Evolutionary conservation across 2,329 filamentous ascomycete species (phyloP), one percentile per base, ranked within the genome.

Genomic region (Microthyrium microscopicum): DNA sequence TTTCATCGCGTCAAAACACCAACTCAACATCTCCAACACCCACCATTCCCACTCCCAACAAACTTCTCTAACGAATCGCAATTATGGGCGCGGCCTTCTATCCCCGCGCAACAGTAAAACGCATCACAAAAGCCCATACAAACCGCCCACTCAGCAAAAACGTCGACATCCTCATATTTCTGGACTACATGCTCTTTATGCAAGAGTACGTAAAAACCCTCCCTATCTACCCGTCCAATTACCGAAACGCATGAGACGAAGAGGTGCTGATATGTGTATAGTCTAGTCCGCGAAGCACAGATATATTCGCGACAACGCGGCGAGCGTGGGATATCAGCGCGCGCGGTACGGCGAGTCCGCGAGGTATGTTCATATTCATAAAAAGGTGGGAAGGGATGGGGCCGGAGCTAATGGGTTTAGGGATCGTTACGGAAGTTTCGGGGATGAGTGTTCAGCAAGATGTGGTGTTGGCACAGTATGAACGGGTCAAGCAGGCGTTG

Each of bases 41-140:
- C 9, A 25, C 9, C 22, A 9, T 9, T 9, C 22, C 9, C 22
- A 25, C 16, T 8, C 16, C 29, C 22, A 32, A 7, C 11, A 8
- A 8, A 26, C 29, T 8, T 26, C 29, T 22, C 16, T 18, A 37
- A 29, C 17, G n/a, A n/a, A 24, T 12, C 33, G 15, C n/a, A 31
- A 41, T 12, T 5, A 77, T 74, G 67, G 71, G 68, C 33, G 59
- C 68, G 9, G 64, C 71, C 16, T 74, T 81, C 11, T 93, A 92
- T 48, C 84, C 84, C 8, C 75, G 84, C 41, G 74, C 72, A 13
- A 89, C 81, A 0, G 65, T 93, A 45, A 89, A 84, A 56, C 85
- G 84, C 55, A 87, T 91, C 39, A 66, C 91, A 47, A 93, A 92
- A 57, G 83, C 82, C 13, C 83, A 92, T 54, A 78, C 82, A 6